Evolutionary conservation across 441 rosid genomes (phyloP), one percentile per base, ranked within the genome.

Genomic region (Euphorbia corollata): DNA sequence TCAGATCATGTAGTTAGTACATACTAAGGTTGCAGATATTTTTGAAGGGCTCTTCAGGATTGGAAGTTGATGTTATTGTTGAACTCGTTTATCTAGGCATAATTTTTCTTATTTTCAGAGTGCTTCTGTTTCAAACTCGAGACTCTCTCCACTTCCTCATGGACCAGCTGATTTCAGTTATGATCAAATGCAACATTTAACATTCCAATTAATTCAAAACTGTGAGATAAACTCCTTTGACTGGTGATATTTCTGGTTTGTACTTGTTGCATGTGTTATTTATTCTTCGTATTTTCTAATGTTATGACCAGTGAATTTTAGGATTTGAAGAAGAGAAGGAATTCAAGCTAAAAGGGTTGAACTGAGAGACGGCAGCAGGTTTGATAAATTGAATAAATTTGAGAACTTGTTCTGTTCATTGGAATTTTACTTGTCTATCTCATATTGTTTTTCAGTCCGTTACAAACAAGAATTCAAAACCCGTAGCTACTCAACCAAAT

Each of bases 251-350:
- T 61, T 58, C 27, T 69, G 47, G 63, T 68, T 56, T 47, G 20
- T 47, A 27, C 56, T 55, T 59, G 32, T 27, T 36, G 16, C 66
- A 34, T 45, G 7, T 23, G 7, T 71, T n/a, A 30, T 61, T 20
- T 59, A 2, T 22, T 50, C 39, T 47, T 68, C 13, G 53, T 20
- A 24, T 64, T 34, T 27, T 79, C 69, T 78, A n/a, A 58, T 67
- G 64, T n/a, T 45, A 30, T 48, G 70, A 8, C 64, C 39, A 59
- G 68, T 41, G 74, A 47, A 43, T 75, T 76, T 8, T 73, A 85
- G 96, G 93, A 92, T 77, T 77, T 85, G 77, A 88, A 77, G 73
- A 90, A 83, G 82, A 76, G 98, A 92, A 83, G 76, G 97, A 88
- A 72, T 92, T 34, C 94, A 86, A 74, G 90, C 88, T 56, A 92